Conservation (phyloP, 345 rosid genomes). For the Eucalyptus regnans region DNA sequence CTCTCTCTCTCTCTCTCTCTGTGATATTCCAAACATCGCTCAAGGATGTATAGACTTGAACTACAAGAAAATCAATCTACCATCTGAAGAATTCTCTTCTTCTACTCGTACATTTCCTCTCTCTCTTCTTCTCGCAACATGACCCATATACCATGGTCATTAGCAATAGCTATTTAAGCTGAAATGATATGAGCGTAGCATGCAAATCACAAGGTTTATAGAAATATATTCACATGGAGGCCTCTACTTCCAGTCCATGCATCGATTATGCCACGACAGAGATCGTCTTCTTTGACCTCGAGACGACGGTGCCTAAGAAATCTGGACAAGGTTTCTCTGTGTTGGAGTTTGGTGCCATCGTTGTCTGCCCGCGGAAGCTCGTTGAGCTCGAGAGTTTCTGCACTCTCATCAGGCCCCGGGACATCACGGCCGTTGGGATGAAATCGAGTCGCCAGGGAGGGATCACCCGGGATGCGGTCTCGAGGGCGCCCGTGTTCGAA, state of each 20-base stretch:
- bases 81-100: slow-evolving; percentile 13
- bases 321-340: slow-evolving; percentile 48
- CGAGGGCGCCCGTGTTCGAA: slow-evolving; percentile 48
- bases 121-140: not conserved
- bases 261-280: slow-evolving; percentile 1
- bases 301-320: slow-evolving; percentile 68
- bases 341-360: slow-evolving; percentile 80
- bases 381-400: slow-evolving; percentile 57
- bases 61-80: slow-evolving; percentile 38
- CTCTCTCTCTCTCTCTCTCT: not conserved
- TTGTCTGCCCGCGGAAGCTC: slow-evolving; percentile 60
- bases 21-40: not conserved
- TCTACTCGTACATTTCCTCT: not conserved
- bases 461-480: slow-evolving; percentile 57
- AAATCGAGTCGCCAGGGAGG: slow-evolving; percentile 55
- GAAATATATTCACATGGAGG: slow-evolving; percentile 11
- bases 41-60: slow-evolving; percentile 10
- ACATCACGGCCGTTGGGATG: slow-evolving; percentile 37
- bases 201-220: not conserved
- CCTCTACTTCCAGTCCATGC: not conserved
- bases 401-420: slow-evolving; percentile 65
- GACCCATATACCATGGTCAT: not conserved
- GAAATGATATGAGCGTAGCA: not conserved
- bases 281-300: slow-evolving; percentile 77
- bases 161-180: not conserved